These are phyloP conservation scores for Pezicula radicicola DNA, from an alignment of 2,329 filamentous ascomycete genomes.

Conservation along the genomic window DNA sequence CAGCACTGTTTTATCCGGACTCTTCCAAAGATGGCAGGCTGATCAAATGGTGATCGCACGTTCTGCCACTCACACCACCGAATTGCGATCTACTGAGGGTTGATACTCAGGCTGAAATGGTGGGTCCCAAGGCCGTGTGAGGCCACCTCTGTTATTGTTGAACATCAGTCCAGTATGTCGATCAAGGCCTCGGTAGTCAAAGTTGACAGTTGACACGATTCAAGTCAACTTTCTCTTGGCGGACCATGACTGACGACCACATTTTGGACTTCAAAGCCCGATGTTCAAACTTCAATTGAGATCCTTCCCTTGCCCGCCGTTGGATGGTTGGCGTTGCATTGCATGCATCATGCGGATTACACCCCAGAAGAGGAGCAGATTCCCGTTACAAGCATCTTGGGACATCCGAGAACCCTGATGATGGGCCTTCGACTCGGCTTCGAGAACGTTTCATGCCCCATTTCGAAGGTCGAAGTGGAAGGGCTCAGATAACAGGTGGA, in stretches of 20 bases:
- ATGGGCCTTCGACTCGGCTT: constrained; percentile 16
- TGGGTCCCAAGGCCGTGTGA: too few species aligned
- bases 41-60: neutral
- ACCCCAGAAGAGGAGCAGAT: neutral
- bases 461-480: neutral
- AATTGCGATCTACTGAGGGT: neutral
- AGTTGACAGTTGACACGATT: too few species aligned
- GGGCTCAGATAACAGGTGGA: neutral
- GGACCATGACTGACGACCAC: too few species aligned
- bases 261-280: too few species aligned
- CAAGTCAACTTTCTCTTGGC: too few species aligned
- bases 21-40: neutral
- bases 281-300: too few species aligned
- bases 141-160: too few species aligned
- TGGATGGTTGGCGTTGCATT: too few species aligned
- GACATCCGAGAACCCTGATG: constrained; percentile 17
- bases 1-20: too few species aligned
- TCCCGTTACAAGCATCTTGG: neutral
- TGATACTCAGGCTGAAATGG: neutral
- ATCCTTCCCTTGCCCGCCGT: too few species aligned
- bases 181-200: too few species aligned
- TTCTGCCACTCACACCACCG: neutral
- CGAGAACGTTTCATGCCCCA: constrained; percentile 25
- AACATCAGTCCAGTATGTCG: too few species aligned
- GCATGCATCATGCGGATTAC: neutral